Conservation (phyloP, 352 stramenopile genomes). For the Phytophthora parvispora region DNA sequence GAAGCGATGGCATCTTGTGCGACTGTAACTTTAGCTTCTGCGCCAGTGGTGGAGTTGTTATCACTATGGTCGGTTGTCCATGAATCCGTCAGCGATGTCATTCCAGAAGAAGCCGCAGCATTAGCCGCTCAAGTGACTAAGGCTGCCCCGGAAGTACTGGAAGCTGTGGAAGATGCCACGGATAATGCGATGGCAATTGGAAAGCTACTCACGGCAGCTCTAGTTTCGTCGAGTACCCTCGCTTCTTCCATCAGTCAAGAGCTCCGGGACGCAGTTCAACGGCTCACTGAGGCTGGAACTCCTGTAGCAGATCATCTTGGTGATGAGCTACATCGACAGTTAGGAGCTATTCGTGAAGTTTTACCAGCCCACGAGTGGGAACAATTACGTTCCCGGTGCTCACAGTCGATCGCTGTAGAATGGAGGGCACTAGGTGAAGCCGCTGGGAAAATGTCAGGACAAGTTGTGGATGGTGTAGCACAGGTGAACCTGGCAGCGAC, state of each 20-base stretch:
- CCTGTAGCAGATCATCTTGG: slow-evolving; percentile 10
- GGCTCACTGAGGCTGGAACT: slow-evolving; percentile 26
- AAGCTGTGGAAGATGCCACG: slow-evolving; percentile 16
- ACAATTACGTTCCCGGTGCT: slow-evolving; percentile 11
- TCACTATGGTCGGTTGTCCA: slow-evolving; percentile 41
- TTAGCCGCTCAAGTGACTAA: slow-evolving; percentile 3
- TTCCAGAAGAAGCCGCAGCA: slow-evolving; percentile 22
- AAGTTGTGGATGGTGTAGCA: neutral
- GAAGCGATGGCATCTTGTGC: slow-evolving; percentile 25
- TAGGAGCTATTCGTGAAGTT: slow-evolving; percentile 1
- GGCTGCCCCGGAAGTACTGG: slow-evolving; percentile 1
- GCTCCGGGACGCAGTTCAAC: slow-evolving; percentile 36
- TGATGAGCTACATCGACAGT: slow-evolving; percentile 2
- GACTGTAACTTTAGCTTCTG: slow-evolving; percentile 16
- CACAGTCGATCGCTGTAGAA: slow-evolving; percentile 8
- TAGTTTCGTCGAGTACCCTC: slow-evolving; percentile 33
- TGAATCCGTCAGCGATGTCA: slow-evolving; percentile 22
- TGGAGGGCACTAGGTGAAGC: slow-evolving; percentile 16
- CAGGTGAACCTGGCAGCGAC: slow-evolving; percentile 3
- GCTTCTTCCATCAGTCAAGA: slow-evolving; percentile 35
- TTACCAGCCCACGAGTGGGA: slow-evolving; percentile 9
- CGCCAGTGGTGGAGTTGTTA: slow-evolving; percentile 33
- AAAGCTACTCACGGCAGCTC: slow-evolving; percentile 26
- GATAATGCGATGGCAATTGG: slow-evolving; percentile 27
- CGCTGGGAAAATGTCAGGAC: slow-evolving; percentile 1